Evolutionary conservation across 73 alveolate species (phyloP), one percentile per base, ranked within the genome.

Genomic region (Uronychia binucleata): DNA sequence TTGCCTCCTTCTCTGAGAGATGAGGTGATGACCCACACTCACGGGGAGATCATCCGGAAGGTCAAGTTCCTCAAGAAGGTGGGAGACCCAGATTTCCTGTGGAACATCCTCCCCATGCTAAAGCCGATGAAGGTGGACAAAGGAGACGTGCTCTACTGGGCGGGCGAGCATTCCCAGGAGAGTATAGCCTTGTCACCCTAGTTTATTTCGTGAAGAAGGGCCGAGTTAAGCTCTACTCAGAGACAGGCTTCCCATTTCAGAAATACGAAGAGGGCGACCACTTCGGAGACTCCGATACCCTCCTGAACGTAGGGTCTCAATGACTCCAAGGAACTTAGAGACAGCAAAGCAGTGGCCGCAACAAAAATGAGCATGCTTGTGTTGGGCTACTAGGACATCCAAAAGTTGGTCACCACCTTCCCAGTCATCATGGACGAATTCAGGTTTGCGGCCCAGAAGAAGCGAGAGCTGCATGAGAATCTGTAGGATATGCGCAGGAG

Each of bases 1-100:
- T 84, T 88, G n/a, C 93, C 96, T 28, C 87, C 93, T 25, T 80
- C 90, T 32, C 46, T 90, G 58, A 85, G 91, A 67, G 96, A 90
- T 86, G 96, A 90, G 59, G 89, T 86, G 1, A 83, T 90, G 25
- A 75, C 86, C 31, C 67, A 80, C 76, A 86, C 84, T 0, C 84
- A 59, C 58, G 93, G 91, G 1, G 93, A 90, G 77, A 58, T 88
- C 28, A 80, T 90, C 27, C 79, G 33, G 27, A 81, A 86, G 46
- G 46, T 90, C 11, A 74, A 86, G 58, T 80, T 86, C 33, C 86
- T 90, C 58, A 86, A 85, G 30, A 89, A 90, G 13, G 8, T 58
- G 34, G 78, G 80, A 29, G 91, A 90, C 32, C 78, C 67, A 8
- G 88, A 85, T 28, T 90, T 86, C 58, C 77, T 86, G 0, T 90